Conservation (phyloP, 805 yeast species). For the Torulaspora delbrueckii region DNA sequence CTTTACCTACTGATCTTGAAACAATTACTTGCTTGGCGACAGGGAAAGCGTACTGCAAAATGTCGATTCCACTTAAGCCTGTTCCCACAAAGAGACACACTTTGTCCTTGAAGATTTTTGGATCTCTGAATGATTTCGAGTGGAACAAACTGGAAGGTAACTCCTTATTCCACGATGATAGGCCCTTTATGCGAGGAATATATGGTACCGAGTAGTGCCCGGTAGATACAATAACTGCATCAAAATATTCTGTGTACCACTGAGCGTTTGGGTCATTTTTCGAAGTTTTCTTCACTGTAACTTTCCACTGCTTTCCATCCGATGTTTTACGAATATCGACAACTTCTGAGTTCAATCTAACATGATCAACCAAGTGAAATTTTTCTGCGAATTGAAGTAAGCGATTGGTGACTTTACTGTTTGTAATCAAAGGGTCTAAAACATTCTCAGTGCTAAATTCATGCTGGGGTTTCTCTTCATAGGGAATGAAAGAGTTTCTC, state of each 20-base stretch:
- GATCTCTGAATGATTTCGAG: slow-evolving; percentile 21
- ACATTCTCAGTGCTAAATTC: not conserved
- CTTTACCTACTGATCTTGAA: slow-evolving; percentile 65
- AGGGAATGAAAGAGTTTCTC: slow-evolving; percentile 20
- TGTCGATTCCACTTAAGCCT: slow-evolving; percentile 38
- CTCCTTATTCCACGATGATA: slow-evolving; percentile 15
- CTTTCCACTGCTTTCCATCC: slow-evolving; percentile 11
- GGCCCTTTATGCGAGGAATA: slow-evolving; percentile 29
- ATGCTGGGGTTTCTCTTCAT: not conserved
- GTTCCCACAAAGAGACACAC: slow-evolving; percentile 40
- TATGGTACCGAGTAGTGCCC: slow-evolving; percentile 43
- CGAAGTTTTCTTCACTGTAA: slow-evolving; percentile 10
- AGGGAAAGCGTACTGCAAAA: slow-evolving; percentile 39
- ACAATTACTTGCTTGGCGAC: slow-evolving; percentile 47
- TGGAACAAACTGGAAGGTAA: slow-evolving; percentile 41
- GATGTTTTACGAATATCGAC: slow-evolving; percentile 15
- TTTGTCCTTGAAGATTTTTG: slow-evolving; percentile 28
- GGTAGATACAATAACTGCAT: slow-evolving; percentile 38
- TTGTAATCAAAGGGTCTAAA: slow-evolving; percentile 15
- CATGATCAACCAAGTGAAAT: slow-evolving; percentile 5
- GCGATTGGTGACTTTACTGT: slow-evolving; percentile 12
- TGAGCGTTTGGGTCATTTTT: slow-evolving; percentile 26
- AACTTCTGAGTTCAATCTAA: slow-evolving; percentile 18
- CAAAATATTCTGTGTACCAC: slow-evolving; percentile 40
- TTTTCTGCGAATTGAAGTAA: slow-evolving; percentile 12